Evolutionary conservation across 2,329 filamentous ascomycete genomes (phyloP), one percentile per base, ranked within the genome.

Genomic region (Penicillium olsonii): DNA sequence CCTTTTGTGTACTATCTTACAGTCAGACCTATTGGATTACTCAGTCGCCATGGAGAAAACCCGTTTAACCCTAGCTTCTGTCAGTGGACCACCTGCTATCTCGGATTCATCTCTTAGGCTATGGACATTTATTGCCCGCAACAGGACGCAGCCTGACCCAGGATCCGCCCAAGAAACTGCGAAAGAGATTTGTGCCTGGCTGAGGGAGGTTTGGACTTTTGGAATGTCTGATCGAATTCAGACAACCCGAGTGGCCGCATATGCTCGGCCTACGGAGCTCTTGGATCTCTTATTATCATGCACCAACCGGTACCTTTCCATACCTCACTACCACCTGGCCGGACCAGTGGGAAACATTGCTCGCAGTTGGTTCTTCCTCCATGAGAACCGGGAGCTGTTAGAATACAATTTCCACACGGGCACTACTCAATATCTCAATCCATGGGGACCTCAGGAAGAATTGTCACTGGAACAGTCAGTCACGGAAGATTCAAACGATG

Each of bases 71-170:
- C 78, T 95, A 10, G 82, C 84, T 5, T 87, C 87, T 18, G 84
- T 90, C 38, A 92, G 87, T 65, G 92, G 92, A 0, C 92, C 94
- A 7, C 84, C 84, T 1, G 68, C 84, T 17, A 74, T 96, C 15
- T 86, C 86, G n/a, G 94, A 97, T 66, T 84, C 90, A 1, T 87
- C 89, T 3, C 75, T 92, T 15, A 75, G 79, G 2, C 69, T 99
- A 34, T 89, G 95, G 83, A 76, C 81, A 14, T 81, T 82, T 46
- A 69, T 95, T 35, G 75, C 94, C 29, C 80, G 84, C 48, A 74
- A 84, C 34, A 83, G 84, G 44, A 84, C 87, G 57, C 78, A 81
- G 22, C 81, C 86, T 60, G 83, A 87, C 37, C 87, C 89, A 2
- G 85, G 82, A 50, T 82, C 83, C 29, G 88, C 83, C 56, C 82